These are phyloP conservation scores for Ustilaginoidea virens DNA, from an alignment of 2,329 filamentous ascomycete genomes.

Conservation along the genomic window DNA sequence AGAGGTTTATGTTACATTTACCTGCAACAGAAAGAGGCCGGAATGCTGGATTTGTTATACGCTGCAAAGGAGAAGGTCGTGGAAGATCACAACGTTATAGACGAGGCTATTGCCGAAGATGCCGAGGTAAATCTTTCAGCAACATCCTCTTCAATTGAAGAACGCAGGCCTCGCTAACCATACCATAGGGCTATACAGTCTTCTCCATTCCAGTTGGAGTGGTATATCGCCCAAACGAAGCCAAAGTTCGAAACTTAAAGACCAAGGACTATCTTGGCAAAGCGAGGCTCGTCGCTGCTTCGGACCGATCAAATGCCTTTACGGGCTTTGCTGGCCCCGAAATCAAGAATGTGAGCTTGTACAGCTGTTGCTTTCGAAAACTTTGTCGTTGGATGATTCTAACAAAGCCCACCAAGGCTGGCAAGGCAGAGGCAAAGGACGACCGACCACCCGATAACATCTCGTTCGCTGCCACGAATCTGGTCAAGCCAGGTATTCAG, in stretches of 20 bases:
- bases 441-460: slow-evolving; percentile 72
- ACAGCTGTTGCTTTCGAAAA: no score
- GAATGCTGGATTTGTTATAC: slow-evolving; percentile 79
- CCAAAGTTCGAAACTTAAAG: slow-evolving; percentile 96
- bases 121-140: slow-evolving; percentile 87
- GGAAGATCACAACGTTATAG: slow-evolving; percentile 92
- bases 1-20: slow-evolving; percentile 96
- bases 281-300: slow-evolving; percentile 80
- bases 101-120: slow-evolving; percentile 86
- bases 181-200: slow-evolving; percentile 97
- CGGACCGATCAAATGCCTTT: slow-evolving; percentile 65
- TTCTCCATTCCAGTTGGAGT: slow-evolving; percentile 96
- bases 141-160: no score
- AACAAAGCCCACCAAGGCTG: no score
- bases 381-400: no score
- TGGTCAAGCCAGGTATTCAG: slow-evolving; percentile 72
- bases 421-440: slow-evolving; percentile 46
- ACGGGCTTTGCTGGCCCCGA: slow-evolving; percentile 70
- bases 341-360: slow-evolving; percentile 50
- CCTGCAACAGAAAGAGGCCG: slow-evolving; percentile 76
- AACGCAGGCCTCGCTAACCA: no score
- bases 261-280: slow-evolving; percentile 96
- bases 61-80: slow-evolving; percentile 94
- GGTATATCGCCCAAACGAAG: slow-evolving; percentile 88
- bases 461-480: slow-evolving; percentile 82